A percentile compares a stretch with the other conserved stretches of the same genome.
Conservation (phyloP, 73 alveolate species). For the Urostyla sp. region DNA sequence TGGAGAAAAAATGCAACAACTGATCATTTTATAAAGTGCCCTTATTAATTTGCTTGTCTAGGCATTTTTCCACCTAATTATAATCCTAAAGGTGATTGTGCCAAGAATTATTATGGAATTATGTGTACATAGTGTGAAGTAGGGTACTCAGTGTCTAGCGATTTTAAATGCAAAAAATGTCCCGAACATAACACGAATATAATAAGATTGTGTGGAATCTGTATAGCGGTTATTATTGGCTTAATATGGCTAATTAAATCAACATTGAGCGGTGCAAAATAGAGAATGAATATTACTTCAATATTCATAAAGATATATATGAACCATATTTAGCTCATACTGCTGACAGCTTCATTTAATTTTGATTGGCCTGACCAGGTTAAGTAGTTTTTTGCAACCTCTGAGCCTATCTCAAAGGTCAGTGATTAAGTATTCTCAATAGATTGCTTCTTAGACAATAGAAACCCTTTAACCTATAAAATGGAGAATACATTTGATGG, state of each 20-base stretch:
- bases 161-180: slow-evolving; percentile 46
- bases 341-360: slow-evolving; percentile 61
- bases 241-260: neutral
- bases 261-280: slow-evolving; percentile 56
- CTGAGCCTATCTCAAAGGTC: slow-evolving; percentile 12
- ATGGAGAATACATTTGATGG: neutral
- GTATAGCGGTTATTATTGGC: neutral
- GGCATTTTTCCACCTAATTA: slow-evolving; percentile 24
- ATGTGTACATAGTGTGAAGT: slow-evolving; percentile 63
- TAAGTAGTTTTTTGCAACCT: neutral
- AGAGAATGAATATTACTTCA: slow-evolving; percentile 25
- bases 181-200: slow-evolving; percentile 26
- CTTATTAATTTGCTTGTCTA: slow-evolving; percentile 43
- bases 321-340: slow-evolving; percentile 63
- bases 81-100: slow-evolving; percentile 56
- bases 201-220: neutral
- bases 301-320: slow-evolving; percentile 61
- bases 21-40: slow-evolving; percentile 19
- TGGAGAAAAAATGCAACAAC: slow-evolving; percentile 50
- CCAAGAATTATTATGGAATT: slow-evolving; percentile 59
- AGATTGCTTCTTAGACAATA: slow-evolving; percentile 19
- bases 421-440: slow-evolving; percentile 2
- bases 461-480: neutral
- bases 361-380: slow-evolving; percentile 66
- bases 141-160: slow-evolving; percentile 43